These are phyloP conservation scores for Dothideomycetes sp. DNA, from an alignment of 2,329 filamentous ascomycete species.

Conservation along the genomic window DNA sequence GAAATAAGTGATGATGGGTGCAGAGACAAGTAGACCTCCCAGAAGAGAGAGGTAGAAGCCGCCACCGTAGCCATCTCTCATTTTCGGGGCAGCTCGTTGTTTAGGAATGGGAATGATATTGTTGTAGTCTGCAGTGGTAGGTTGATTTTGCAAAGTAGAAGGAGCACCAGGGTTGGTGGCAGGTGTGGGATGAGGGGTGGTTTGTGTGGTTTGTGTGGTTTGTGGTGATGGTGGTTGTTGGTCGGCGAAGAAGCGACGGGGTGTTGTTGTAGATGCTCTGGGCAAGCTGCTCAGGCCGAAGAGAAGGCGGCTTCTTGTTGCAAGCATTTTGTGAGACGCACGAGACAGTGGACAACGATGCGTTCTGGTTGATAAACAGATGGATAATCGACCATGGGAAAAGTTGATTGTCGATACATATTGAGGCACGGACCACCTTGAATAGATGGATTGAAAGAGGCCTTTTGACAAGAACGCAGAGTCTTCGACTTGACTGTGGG, in stretches of 20 bases:
- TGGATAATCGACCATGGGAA: too few relatives aligned
- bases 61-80: slow-evolving; percentile 6
- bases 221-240: not conserved
- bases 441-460: too few relatives aligned
- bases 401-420: too few relatives aligned
- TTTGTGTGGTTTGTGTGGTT: not conserved
- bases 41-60: slow-evolving; percentile 11
- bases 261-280: not conserved
- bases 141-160: too few relatives aligned
- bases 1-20: slow-evolving; percentile 21
- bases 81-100: not conserved
- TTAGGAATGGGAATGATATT: not conserved
- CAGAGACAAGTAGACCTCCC: slow-evolving; percentile 19
- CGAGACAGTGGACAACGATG: not conserved
- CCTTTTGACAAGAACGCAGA: too few relatives aligned
- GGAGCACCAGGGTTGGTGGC: not conserved
- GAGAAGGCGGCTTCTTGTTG: not conserved
- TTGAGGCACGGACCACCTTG: too few relatives aligned
- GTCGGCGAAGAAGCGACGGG: slow-evolving; percentile 9
- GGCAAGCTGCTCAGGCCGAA: not conserved
- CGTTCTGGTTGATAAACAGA: too few relatives aligned
- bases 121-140: not conserved
- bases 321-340: slow-evolving; percentile 3
- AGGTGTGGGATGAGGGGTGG: not conserved
- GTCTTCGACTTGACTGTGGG: too few relatives aligned